These are phyloP conservation scores for Glycine tomentella DNA, from an alignment of 306 rosid species.

Conservation along the genomic window DNA sequence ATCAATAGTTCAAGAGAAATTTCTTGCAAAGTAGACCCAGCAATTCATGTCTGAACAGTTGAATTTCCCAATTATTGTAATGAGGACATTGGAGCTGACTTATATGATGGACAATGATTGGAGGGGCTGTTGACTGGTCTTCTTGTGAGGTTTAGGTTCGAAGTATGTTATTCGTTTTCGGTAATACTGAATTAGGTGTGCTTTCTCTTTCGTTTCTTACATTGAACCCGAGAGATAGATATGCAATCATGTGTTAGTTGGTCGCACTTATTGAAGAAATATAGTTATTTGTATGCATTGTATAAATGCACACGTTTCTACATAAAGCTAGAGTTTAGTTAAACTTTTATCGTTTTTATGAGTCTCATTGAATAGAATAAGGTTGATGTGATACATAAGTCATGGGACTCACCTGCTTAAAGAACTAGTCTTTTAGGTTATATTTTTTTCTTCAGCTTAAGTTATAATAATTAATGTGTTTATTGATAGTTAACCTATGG, in stretches of 20 bases:
- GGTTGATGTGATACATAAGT: no score
- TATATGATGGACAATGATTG: not conserved
- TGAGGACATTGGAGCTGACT: not conserved
- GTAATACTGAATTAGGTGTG: not conserved
- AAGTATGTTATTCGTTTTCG: constrained; percentile 41
- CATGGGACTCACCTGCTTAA: no score
- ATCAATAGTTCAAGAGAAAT: not conserved
- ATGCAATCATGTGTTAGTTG: not conserved
- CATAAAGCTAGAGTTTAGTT: not conserved
- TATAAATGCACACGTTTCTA: not conserved
- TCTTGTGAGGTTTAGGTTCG: not conserved
- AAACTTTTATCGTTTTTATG: not conserved
- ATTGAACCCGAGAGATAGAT: not conserved
- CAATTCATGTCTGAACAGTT: not conserved
- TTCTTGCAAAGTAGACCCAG: constrained; percentile 16
- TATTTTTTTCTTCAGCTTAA: not conserved
- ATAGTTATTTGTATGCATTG: not conserved
- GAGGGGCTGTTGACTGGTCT: not conserved
- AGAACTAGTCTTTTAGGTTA: no score
- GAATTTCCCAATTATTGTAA: constrained; percentile 7
- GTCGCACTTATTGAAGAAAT: not conserved
- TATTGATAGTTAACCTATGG: no score
- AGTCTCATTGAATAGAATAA: no score
- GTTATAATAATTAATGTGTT: no score
- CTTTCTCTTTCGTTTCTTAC: constrained; percentile 8